Base-by-base conservation (phyloP, 768 basidiomycete species). In the Suillus decipiens region DNA sequence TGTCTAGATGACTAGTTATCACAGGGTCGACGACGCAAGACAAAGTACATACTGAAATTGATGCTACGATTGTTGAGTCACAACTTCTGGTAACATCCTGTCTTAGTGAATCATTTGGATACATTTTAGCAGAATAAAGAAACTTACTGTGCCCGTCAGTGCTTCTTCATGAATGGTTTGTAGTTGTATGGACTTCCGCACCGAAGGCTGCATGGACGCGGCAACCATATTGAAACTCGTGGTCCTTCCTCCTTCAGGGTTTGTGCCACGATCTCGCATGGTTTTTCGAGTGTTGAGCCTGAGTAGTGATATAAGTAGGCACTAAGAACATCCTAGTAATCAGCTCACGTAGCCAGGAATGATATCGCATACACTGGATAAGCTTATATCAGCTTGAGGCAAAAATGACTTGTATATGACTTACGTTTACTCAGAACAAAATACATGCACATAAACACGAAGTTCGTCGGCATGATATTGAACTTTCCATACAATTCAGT, bases 341-440 rank as follows among this genome's bases (percentile, higher is more conserved):
- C 48, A 5, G 75, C 84, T 59, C 69, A 87, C 85, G 88, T 86
- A 43, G 88, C 86, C 70, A 89, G 76, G 72, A 87, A 80, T n/a
- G 87, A 88, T 57, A 85, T 82, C 0, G 81, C 84, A 65, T 88
- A 86, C n/a, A 88, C 86, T 87, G 61, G 37, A 55, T 34, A 12
- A 63, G 34, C 55, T 34, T 57, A 51, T 54, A 64, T 54, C 59
- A 54, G 42, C 47, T 58, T 34, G 17, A 65, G 19, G 31, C 31
- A 8, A n/a, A 48, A 19, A 50, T 22, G 17, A n/a, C 50, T n/a
- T 41, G 53, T 7, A 31, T 31, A 43, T 3, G 33, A 72, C 87
- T 66, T 69, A 88, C 88, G 67, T 77, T 90, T 90, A 72, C 84
- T 86, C 41, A 89, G 72, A 57, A 86, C 79, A 64, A 91, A 89